A percentile compares a stretch with the other conserved stretches of the same genome.
Conservation (phyloP, 768 basidiomycete genomes). For the Boletus fagicola region DNA sequence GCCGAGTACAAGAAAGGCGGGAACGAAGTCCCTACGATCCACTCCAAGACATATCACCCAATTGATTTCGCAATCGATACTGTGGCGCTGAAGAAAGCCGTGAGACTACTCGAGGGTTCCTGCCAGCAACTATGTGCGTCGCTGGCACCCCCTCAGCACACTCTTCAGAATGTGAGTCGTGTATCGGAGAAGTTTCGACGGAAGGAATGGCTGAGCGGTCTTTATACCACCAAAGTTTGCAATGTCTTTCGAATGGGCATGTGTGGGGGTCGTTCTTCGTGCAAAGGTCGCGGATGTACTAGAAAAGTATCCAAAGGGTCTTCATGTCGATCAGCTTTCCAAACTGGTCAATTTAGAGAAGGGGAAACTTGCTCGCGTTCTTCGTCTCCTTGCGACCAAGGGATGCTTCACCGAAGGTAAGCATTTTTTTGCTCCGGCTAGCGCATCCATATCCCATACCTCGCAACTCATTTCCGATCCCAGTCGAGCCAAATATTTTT, state of each 20-base stretch:
- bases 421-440: background rate
- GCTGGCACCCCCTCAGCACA: conserved; percentile 30
- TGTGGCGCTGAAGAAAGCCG: conserved; percentile 25
- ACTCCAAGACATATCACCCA: conserved; percentile 23
- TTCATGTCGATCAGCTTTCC: conserved; percentile 29
- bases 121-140: conserved; percentile 29
- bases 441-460: background rate
- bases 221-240: conserved; percentile 9
- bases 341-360: conserved; percentile 24
- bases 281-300: conserved; percentile 31
- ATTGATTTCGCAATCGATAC: conserved; percentile 21
- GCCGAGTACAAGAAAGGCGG: conserved; percentile 26
- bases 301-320: conserved; percentile 25
- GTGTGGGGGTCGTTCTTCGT: conserved; percentile 24
- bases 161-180: conserved; percentile 24
- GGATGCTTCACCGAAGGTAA: conserved; percentile 34
- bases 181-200: background rate
- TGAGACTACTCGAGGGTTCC: conserved; percentile 27
- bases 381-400: conserved; percentile 31
- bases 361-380: conserved; percentile 30
- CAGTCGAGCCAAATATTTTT: conserved; percentile 29
- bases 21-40: conserved; percentile 25
- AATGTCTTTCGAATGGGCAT: conserved; percentile 28
- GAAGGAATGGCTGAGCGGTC: background rate
- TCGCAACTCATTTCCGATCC: background rate